These are phyloP conservation scores for Tolypocladium tropicale DNA, from an alignment of 2,329 filamentous ascomycete species.

Conservation along the genomic window DNA sequence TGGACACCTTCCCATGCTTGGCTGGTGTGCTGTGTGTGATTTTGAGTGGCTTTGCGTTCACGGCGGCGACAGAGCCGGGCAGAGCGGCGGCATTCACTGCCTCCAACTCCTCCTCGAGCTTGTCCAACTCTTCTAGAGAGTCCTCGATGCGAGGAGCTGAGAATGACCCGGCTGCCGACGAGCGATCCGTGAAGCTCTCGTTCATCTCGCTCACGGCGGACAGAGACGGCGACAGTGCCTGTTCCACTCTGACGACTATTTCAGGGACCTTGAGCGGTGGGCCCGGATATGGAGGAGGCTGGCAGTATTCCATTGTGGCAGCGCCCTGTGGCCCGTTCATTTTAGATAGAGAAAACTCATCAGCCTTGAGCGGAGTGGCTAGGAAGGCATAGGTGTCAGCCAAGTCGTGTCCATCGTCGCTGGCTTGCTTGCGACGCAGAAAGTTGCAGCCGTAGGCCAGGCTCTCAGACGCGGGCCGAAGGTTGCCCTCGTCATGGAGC, in stretches of 20 bases:
- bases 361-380: constrained; percentile 30
- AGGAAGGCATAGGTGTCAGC: constrained; percentile 35
- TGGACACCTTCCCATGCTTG: constrained; percentile 4
- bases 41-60: constrained; percentile 8
- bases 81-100: constrained; percentile 32
- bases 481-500: constrained; percentile 4
- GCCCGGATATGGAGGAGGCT: constrained; percentile 13
- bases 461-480: constrained; percentile 3
- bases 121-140: constrained; percentile 51
- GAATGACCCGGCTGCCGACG: constrained; percentile 19
- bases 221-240: constrained; percentile 21
- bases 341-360: constrained; percentile 9
- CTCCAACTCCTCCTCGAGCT: constrained; percentile 51
- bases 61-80: constrained; percentile 17
- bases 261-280: constrained; percentile 18
- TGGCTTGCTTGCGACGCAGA: constrained; percentile 25
- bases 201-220: constrained; percentile 19
- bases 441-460: constrained; percentile 43
- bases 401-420: constrained; percentile 3
- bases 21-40: constrained; percentile 10
- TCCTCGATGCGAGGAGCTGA: constrained; percentile 47
- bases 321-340: constrained; percentile 8
- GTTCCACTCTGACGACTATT: constrained; percentile 18
- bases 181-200: constrained; percentile 23
- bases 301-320: neutral